A percentile compares a stretch with the other conserved stretches of the same genome.
Conservation (phyloP, 768 basidiomycete genomes). For the Trametes cubensis region DNA sequence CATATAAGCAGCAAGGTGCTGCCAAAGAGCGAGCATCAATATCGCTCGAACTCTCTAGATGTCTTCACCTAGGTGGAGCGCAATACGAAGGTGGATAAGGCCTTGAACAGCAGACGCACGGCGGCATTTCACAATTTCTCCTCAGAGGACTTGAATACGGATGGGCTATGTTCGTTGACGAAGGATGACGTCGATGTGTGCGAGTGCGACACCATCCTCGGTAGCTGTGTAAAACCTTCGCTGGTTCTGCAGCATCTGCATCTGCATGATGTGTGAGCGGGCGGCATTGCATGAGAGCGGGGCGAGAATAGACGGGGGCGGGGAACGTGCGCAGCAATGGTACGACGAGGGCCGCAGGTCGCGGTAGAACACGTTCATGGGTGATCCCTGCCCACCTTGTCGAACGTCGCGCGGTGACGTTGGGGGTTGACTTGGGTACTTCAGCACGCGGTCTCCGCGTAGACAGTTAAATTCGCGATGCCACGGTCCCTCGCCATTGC, state of each 20-base stretch:
- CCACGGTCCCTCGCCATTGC: not conserved
- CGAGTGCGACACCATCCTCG: slow-evolving; percentile 1
- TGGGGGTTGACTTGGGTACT: not conserved
- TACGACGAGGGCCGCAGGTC: not conserved
- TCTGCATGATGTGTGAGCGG: not conserved
- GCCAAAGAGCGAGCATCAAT: not conserved
- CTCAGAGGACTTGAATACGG: not conserved
- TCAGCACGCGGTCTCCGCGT: slow-evolving; percentile 1
- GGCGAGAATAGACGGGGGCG: slow-evolving; percentile 6
- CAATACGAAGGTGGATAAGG: not conserved
- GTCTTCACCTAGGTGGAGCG: not conserved
- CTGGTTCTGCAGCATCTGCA: not conserved
- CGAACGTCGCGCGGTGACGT: slow-evolving; percentile 7
- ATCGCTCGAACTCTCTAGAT: not conserved
- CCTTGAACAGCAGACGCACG: no score
- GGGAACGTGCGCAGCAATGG: slow-evolving; percentile 9
- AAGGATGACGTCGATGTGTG: slow-evolving; percentile 5
- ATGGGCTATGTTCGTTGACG: not conserved
- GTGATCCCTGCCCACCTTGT: not conserved
- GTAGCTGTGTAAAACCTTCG: not conserved
- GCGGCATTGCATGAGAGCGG: slow-evolving; percentile 8
- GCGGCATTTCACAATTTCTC: no score
- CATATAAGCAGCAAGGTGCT: slow-evolving; percentile 4
- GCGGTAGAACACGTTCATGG: slow-evolving; percentile 1
- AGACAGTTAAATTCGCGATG: not conserved